Conservation (phyloP, 169 alveolate species). For the Amoebophrya sp. region DNA sequence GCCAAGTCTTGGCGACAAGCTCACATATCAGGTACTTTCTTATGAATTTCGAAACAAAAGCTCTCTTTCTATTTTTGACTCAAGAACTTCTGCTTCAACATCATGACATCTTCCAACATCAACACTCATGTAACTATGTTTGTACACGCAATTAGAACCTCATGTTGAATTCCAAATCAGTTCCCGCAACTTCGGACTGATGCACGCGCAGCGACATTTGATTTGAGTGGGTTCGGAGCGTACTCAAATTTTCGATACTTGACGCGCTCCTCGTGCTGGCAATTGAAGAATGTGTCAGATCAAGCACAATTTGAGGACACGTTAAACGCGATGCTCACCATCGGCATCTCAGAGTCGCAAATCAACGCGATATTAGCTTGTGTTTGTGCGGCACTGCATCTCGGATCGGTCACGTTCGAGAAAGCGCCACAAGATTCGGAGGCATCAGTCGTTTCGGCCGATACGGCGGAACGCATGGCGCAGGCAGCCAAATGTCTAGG, state of each 20-base stretch:
- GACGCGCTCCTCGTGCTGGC: conserved; percentile 38
- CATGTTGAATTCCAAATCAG: no score
- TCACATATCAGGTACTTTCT: no score
- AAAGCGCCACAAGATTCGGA: neutral
- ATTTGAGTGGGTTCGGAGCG: neutral
- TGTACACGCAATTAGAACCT: no score
- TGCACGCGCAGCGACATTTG: neutral
- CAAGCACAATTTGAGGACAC: conserved; percentile 50
- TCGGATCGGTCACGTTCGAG: neutral
- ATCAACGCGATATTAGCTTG: neutral
- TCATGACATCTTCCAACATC: no score
- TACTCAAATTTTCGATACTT: conserved; percentile 43
- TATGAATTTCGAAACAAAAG: no score
- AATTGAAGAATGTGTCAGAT: conserved; percentile 44
- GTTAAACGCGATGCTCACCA: conserved; percentile 52
- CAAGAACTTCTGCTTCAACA: no score
- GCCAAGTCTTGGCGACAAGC: no score
- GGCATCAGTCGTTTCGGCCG: neutral
- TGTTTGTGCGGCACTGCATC: neutral
- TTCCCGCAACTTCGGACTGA: neutral
- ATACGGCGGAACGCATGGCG: neutral
- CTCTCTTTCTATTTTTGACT: no score
- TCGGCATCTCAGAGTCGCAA: conserved; percentile 64
- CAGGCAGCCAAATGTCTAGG: neutral
- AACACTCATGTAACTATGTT: no score